phyloP scores from a whole-genome alignment of 75 land plant species.

The Selaginella moellendorffii region DNA sequence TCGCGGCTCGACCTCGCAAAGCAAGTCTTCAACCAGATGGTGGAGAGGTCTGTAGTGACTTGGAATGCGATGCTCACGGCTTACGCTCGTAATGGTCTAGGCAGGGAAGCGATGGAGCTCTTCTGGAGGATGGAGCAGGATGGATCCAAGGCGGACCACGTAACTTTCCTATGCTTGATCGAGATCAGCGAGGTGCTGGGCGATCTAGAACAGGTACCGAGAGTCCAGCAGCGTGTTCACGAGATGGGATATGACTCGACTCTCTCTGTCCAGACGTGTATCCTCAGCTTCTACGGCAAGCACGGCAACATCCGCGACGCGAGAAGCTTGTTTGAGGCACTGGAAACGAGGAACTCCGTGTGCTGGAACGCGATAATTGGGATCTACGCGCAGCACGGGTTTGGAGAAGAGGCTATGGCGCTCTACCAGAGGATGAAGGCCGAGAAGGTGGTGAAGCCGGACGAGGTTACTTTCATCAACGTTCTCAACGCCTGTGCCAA shows the following conservation, averaged over 20 bases:
- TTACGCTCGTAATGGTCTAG: not conserved
- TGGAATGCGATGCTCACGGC: not conserved
- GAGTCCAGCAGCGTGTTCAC: not conserved
- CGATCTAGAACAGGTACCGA: not conserved
- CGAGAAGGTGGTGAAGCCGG: not conserved
- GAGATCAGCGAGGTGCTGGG: not conserved
- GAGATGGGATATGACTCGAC: not conserved
- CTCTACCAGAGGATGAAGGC: not conserved
- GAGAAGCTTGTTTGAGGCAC: not conserved
- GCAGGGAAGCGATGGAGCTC: not conserved
- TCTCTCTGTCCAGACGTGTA: not conserved
- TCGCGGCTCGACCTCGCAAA: not conserved
- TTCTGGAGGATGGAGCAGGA: not conserved
- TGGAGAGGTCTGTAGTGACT: not conserved
- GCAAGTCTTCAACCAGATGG: not conserved
- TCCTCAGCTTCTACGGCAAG: not conserved
- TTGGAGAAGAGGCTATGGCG: not conserved
- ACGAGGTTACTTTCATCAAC: slow-evolving; percentile 1
- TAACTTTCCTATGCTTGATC: not conserved
- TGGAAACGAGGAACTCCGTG: not conserved
- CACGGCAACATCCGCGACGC: not conserved
- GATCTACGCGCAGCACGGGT: not conserved
- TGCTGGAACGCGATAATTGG: not conserved
- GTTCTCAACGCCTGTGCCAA: slow-evolving; percentile 1
- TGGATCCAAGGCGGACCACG: not conserved